Conservation (phyloP, 2,329 filamentous ascomycete species). For the Chlorencoelia australis region DNA sequence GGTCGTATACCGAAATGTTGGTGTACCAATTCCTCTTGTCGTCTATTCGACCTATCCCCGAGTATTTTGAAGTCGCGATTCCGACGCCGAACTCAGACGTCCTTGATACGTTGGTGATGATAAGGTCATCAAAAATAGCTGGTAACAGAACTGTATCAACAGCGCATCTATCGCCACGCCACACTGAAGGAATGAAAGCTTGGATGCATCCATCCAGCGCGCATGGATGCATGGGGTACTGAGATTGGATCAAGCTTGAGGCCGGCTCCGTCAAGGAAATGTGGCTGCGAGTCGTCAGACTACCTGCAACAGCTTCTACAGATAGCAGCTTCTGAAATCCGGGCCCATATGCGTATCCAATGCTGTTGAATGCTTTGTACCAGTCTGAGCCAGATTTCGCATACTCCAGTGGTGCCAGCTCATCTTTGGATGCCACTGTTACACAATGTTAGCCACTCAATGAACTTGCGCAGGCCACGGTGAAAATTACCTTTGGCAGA, state of each 20-base stretch:
- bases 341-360: background rate
- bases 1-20: conserved; percentile 11
- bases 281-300: conserved; percentile 1
- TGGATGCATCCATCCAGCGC: conserved; percentile 26
- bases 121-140: conserved; percentile 15
- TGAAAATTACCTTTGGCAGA: background rate
- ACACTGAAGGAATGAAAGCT: conserved; percentile 17
- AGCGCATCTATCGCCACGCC: conserved; percentile 12
- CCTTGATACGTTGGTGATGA: conserved; percentile 13
- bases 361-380: background rate
- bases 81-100: conserved; percentile 4
- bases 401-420: background rate
- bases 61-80: conserved; percentile 6
- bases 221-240: conserved; percentile 27
- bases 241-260: conserved; percentile 19
- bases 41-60: conserved; percentile 6
- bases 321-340: background rate
- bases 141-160: conserved; percentile 15
- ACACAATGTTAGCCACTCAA: background rate
- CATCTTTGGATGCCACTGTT: background rate
- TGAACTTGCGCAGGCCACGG: background rate
- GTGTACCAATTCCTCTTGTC: conserved; percentile 6
- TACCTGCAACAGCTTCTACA: background rate
- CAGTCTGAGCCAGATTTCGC: background rate
- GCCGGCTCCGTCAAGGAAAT: conserved; percentile 4